Conservation (phyloP, 2,329 filamentous ascomycete genomes). For the Daldinia sp. region DNA sequence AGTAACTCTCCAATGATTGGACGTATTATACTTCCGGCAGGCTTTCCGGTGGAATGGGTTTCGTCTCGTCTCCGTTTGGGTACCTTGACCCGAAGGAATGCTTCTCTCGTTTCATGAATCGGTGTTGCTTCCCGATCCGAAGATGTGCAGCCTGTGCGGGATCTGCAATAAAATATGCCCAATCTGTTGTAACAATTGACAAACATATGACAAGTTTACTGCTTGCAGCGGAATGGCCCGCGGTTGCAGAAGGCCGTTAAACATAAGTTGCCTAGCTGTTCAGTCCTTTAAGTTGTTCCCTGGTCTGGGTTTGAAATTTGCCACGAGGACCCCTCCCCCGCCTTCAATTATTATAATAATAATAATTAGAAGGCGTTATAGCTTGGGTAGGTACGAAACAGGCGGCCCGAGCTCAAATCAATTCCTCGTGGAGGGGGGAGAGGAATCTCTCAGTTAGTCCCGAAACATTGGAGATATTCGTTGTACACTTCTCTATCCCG, state of each 20-base stretch:
- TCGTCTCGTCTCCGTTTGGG: conserved; percentile 44
- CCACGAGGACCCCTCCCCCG: conserved; percentile 34
- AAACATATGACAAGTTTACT: conserved; percentile 35
- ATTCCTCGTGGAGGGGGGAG: conserved; percentile 5
- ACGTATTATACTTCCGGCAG: conserved; percentile 25
- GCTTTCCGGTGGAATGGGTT: conserved; percentile 36
- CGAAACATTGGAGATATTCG: conserved; percentile 16
- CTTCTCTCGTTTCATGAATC: conserved; percentile 40
- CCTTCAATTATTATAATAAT: conserved; percentile 26
- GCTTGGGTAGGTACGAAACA: conserved; percentile 13
- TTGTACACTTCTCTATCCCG: conserved; percentile 8
- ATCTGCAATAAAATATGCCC: conserved; percentile 22
- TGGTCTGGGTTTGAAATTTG: neutral
- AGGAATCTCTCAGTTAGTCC: conserved; percentile 7
- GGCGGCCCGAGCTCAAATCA: conserved; percentile 33
- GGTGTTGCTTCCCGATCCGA: conserved; percentile 40
- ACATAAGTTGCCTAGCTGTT: conserved; percentile 1
- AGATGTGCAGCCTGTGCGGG: conserved; percentile 35
- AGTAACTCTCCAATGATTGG: conserved; percentile 33
- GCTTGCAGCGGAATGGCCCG: conserved; percentile 40
- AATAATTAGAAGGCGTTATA: conserved; percentile 31
- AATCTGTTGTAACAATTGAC: conserved; percentile 32
- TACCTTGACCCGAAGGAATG: conserved; percentile 39
- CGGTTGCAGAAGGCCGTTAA: conserved; percentile 23
- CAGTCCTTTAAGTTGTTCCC: neutral